Evolutionary conservation across 345 rosid species (phyloP), one percentile per base, ranked within the genome.

Genomic region (Sonneratia caseolaris): DNA sequence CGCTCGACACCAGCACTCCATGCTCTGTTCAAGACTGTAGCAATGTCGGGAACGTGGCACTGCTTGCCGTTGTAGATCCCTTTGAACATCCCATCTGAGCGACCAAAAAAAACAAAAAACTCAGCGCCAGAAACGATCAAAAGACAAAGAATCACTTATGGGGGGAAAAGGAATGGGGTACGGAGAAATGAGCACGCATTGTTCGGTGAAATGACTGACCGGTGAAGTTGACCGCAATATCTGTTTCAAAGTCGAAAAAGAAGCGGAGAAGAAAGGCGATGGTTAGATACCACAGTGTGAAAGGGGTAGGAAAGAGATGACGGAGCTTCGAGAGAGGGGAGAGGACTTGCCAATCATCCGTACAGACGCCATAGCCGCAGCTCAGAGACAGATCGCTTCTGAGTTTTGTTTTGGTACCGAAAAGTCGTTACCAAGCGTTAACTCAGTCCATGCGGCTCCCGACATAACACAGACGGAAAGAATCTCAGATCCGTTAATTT

Each of bases 1-100:
- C 97, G 82, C 76, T 95, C 97, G 15, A 95, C 97, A 42, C 99
- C 99, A 24, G 97, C 87, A 56, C 78, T 84, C 99, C 99, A 95
- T 72, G 97, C 99, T 49, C 99, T 85, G 74, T 76, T 85, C 76
- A 92, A 77, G 64, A 95, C 97, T 2, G 86, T 76, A 9, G 91
- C 84, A 64, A 89, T 82, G 70, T 92, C 99, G 0, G 97, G 81
- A 3, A 72, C 86, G 66, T 95, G 97, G 77, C 74, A 83, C 68
- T 89, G 93, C 86, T 89, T 95, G 19, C 97, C 96, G 71, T 95
- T 82, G 73, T 95, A 95, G 59, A 92, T 81, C 57, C 99, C 99
- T 66, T 86, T 92, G 71, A 95, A 95, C 99, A 92, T 95, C 71
- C 93, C 97, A 95, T 95, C 97, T 95, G 82, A 76, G 43, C 65